Evolutionary conservation across 2,329 filamentous ascomycete genomes (phyloP).

Genomic region (Plectosphaerella sp.): DNA sequence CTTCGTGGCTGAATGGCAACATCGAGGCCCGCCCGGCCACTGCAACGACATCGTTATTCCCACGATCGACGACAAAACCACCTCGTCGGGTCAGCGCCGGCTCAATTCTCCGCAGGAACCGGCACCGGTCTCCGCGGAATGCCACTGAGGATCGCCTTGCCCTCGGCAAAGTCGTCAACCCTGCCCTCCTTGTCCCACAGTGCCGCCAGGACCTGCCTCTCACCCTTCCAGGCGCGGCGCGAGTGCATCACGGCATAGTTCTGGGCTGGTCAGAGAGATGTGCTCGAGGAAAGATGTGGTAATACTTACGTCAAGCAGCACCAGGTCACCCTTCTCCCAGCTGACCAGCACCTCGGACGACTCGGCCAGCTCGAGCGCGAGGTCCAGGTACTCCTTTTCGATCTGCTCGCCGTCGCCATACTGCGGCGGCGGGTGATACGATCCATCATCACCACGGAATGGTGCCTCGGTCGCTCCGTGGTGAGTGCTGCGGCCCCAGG

Average conservation of each 20-base stretch:
- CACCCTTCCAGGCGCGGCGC: slow-evolving; percentile 21
- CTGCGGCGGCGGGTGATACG: slow-evolving; percentile 25
- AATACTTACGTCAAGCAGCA: slow-evolving; percentile 23
- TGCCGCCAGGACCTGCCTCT: slow-evolving; percentile 23
- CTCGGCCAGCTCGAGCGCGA: slow-evolving; percentile 21
- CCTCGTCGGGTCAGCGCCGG: too few relatives aligned
- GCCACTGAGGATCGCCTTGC: slow-evolving; percentile 10
- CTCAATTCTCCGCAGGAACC: background rate
- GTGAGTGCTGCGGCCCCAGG: slow-evolving; percentile 25
- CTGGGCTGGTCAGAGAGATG: slow-evolving; percentile 8
- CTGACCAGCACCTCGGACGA: slow-evolving; percentile 17
- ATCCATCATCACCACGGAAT: slow-evolving; percentile 24
- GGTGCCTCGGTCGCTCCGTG: slow-evolving; percentile 25
- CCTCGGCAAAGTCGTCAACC: slow-evolving; percentile 19
- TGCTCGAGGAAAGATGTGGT: background rate
- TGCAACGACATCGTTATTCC: too few relatives aligned
- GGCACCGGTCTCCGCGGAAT: slow-evolving; percentile 8
- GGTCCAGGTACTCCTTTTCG: slow-evolving; percentile 21
- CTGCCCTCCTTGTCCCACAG: slow-evolving; percentile 22
- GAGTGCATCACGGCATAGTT: slow-evolving; percentile 29
- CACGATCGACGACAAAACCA: too few relatives aligned
- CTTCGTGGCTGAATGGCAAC: too few relatives aligned
- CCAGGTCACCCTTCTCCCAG: slow-evolving; percentile 23
- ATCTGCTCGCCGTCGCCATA: slow-evolving; percentile 23
- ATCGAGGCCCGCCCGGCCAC: too few relatives aligned